Conservation (phyloP, 306 rosid genomes). For the Pueraria montana region DNA sequence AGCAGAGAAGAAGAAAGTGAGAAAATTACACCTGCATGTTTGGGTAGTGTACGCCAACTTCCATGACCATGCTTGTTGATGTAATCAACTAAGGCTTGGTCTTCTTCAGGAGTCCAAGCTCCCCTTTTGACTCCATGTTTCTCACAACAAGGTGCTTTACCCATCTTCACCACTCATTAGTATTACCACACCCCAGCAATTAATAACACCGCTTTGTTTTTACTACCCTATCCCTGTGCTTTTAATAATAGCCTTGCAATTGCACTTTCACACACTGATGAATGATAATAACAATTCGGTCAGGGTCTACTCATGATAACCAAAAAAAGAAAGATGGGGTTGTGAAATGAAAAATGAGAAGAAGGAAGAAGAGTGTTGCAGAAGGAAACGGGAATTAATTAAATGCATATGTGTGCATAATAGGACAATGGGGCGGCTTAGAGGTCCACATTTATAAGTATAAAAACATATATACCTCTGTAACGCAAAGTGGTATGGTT, state of each 20-base stretch:
- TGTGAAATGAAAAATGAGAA: not conserved
- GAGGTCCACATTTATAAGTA: conserved; percentile 35
- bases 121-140: conserved; percentile 63
- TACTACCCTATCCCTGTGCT: not conserved
- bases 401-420: conserved; percentile 46
- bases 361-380: conserved; percentile 46
- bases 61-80: conserved; percentile 64
- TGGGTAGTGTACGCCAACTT: conserved; percentile 69
- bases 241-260: not conserved
- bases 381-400: conserved; percentile 48
- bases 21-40: conserved; percentile 57
- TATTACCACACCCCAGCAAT: conserved; percentile 19
- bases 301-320: not conserved
- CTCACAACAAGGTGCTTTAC: conserved; percentile 65
- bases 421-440: conserved; percentile 46
- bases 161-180: conserved; percentile 51
- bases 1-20: conserved; percentile 1
- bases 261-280: conserved; percentile 5
- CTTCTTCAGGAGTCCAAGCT: conserved; percentile 73
- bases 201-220: no score
- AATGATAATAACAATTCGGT: not conserved
- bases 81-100: conserved; percentile 55
- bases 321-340: not conserved
- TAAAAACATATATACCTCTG: conserved; percentile 13
- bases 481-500: not conserved